Evolutionary conservation across 208 protist species (phyloP).

Genomic region (Acanthamoeba lenticulata): DNA sequence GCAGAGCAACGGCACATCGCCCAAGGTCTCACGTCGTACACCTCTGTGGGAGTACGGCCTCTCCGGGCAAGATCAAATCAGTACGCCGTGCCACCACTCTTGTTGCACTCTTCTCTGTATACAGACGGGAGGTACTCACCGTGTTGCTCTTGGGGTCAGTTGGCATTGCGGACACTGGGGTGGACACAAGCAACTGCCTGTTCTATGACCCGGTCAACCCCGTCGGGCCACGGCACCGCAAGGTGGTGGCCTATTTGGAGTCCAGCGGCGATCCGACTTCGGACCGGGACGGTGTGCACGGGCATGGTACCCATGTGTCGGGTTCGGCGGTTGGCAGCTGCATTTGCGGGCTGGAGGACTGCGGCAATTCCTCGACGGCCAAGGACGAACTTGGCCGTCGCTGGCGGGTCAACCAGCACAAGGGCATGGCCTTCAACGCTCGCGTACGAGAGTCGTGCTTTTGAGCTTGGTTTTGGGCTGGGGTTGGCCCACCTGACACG

Average conservation of each 20-base stretch:
- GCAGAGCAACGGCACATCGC: constrained; percentile 33
- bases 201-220: constrained; percentile 63
- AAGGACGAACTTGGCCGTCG: not conserved
- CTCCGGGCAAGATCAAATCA: constrained; percentile 35
- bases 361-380: not conserved
- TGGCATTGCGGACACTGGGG: constrained; percentile 10
- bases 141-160: not conserved
- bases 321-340: not conserved
- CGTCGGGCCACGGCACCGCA: not conserved
- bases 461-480: not conserved
- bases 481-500: not conserved
- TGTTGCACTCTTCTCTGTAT: not conserved
- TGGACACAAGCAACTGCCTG: constrained; percentile 19
- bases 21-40: not conserved
- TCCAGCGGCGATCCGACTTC: not conserved
- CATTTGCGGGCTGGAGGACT: not conserved
- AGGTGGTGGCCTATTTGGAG: not conserved
- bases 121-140: not conserved
- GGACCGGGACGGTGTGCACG: constrained; percentile 7
- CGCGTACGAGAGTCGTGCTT: not conserved
- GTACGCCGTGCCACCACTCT: not conserved
- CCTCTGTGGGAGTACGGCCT: constrained; percentile 42
- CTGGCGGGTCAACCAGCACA: not conserved
- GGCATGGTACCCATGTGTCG: constrained; percentile 46
- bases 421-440: constrained; percentile 57